These are phyloP conservation scores for Saccharum officinarum DNA, from an alignment of 176 grass and related monocot genomes.

Conservation along the genomic window DNA sequence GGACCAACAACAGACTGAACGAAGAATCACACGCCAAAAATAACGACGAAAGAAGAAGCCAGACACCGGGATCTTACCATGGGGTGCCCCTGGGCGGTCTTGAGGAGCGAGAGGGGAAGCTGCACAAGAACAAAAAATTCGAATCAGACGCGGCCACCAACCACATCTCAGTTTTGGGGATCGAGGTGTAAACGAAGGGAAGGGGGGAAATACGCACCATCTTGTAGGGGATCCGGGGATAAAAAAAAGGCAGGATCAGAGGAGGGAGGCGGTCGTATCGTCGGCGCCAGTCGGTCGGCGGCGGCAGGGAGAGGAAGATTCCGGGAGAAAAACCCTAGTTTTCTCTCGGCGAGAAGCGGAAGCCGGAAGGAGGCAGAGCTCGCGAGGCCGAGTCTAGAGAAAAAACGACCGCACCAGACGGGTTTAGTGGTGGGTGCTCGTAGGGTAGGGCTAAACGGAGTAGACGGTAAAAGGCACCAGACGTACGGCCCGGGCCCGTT, in stretches of 20 bases:
- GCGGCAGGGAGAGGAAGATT: neutral
- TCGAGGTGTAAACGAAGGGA: conserved; percentile 6
- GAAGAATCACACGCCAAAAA: neutral
- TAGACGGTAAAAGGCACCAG: neutral
- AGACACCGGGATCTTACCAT: conserved; percentile 59
- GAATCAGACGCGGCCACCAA: conserved; percentile 34
- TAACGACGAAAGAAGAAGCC: neutral
- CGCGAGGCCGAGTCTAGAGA: neutral
- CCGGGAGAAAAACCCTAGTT: conserved; percentile 39
- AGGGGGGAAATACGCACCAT: conserved; percentile 32
- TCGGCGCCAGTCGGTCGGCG: neutral
- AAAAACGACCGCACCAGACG: neutral
- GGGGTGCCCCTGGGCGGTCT: conserved; percentile 99
- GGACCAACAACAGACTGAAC: neutral
- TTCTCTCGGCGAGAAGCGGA: neutral
- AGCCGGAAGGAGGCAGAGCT: neutral
- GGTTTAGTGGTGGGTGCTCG: neutral
- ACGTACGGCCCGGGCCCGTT: neutral
- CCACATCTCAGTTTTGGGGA: conserved; percentile 18
- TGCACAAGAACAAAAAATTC: conserved; percentile 29
- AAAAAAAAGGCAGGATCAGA: neutral
- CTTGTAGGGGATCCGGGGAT: conserved; percentile 33
- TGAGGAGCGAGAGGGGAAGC: conserved; percentile 95
- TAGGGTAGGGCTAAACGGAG: neutral
- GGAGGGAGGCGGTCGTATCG: neutral